These are phyloP conservation scores for Prunus yedoensis DNA, from an alignment of 331 rosid species.

Conservation along the genomic window DNA sequence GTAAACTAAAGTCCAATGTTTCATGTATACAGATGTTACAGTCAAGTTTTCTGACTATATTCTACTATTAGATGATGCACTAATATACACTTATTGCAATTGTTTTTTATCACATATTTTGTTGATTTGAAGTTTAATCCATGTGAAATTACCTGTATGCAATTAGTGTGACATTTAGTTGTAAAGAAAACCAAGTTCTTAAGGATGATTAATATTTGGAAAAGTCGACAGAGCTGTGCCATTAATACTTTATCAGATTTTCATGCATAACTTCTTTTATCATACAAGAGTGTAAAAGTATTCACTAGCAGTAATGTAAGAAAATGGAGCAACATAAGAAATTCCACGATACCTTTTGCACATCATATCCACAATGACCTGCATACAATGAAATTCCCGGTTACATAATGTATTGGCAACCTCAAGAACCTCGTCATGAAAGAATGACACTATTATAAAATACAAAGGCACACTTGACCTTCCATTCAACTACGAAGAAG, in stretches of 20 bases:
- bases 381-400: conserved; percentile 17
- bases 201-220: not conserved
- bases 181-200: not conserved
- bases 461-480: not conserved
- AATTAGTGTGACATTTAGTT: not conserved
- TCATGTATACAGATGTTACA: not conserved
- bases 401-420: conserved; percentile 12
- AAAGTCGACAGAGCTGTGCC: not conserved
- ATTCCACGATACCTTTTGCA: conserved; percentile 28
- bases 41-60: not conserved
- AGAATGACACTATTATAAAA: not conserved
- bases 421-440: conserved; percentile 1
- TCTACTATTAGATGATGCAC: not conserved
- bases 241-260: not conserved
- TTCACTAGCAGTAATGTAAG: not conserved
- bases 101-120: not conserved
- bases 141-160: not conserved
- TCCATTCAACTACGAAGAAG: not conserved
- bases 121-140: not conserved
- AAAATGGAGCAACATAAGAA: conserved; percentile 3
- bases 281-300: not conserved
- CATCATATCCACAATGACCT: conserved; percentile 45
- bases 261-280: not conserved
- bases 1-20: not conserved
- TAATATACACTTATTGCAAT: not conserved